These are phyloP conservation scores for Myxozyma nipponensis DNA, from an alignment of 805 yeast species.

Conservation along the genomic window DNA sequence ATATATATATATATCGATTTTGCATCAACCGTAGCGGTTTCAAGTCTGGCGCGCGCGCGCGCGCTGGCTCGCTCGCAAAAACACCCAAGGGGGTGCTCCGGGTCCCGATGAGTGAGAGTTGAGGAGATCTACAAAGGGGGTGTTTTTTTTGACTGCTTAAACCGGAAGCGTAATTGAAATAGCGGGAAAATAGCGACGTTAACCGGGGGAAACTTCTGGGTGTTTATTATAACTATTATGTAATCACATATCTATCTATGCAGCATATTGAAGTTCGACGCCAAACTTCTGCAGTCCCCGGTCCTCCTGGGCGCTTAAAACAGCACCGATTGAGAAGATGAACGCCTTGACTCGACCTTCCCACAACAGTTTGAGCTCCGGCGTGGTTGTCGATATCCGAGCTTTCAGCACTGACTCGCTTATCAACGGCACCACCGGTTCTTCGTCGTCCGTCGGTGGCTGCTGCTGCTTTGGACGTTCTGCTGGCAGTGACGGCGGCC, in stretches of 20 bases:
- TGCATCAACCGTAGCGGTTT: no score
- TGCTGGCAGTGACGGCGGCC: neutral
- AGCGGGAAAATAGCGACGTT: no score
- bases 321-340: constrained; percentile 69
- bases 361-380: constrained; percentile 67
- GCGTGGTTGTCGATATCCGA: constrained; percentile 43
- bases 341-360: constrained; percentile 83
- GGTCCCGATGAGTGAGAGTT: no score
- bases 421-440: neutral
- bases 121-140: no score
- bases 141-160: no score
- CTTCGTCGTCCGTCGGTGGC: neutral
- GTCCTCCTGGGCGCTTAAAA: constrained; percentile 44
- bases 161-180: no score
- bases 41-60: no score
- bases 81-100: no score
- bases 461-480: neutral
- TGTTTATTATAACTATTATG: constrained; percentile 6
- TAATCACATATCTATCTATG: constrained; percentile 34
- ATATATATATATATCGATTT: no score
- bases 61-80: no score
- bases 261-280: constrained; percentile 57
- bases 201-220: no score
- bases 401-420: constrained; percentile 19
- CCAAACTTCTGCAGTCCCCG: constrained; percentile 57